Percentiles rank a stretch among this genome's conserved stretches.
Conservation (phyloP, 2,329 filamentous ascomycete genomes). For the Westerdykella ornata region DNA sequence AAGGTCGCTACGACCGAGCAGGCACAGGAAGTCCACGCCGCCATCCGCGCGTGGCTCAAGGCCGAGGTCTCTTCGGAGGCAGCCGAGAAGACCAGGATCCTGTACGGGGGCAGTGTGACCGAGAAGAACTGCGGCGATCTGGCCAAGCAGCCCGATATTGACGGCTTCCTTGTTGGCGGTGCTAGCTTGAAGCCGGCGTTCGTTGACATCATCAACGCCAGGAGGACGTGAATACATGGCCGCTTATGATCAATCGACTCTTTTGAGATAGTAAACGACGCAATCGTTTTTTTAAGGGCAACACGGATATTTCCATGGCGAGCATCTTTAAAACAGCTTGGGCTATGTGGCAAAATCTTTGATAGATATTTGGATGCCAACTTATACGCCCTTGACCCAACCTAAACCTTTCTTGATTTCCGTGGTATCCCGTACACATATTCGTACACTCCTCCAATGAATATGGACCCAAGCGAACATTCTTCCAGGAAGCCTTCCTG, state of each 20-base stretch:
- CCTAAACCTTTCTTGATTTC: neutral
- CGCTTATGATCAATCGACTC: constrained; percentile 21
- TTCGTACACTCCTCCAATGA: neutral
- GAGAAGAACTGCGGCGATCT: constrained; percentile 98
- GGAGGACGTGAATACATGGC: constrained; percentile 33
- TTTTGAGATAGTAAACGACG: neutral
- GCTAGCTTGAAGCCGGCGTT: constrained; percentile 95
- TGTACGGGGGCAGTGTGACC: constrained; percentile 93
- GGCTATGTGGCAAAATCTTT: neutral
- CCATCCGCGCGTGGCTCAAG: constrained; percentile 79
- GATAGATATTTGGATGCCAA: neutral
- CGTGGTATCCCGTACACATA: neutral
- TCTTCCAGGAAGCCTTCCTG: neutral
- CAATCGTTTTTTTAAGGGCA: neutral
- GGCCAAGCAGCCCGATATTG: constrained; percentile 87
- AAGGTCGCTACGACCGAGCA: constrained; percentile 41
- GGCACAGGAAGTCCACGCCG: constrained; percentile 51
- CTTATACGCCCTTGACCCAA: neutral
- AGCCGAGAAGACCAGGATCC: constrained; percentile 80
- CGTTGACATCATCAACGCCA: constrained; percentile 64
- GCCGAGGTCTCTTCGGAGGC: constrained; percentile 69
- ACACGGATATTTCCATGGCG: neutral
- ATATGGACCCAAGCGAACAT: neutral
- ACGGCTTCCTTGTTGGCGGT: constrained; percentile 95
- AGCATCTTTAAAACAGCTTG: neutral